Evolutionary conservation across 2,329 filamentous ascomycete species (phyloP), one percentile per base, ranked within the genome.

Genomic region (Juglanconis oblonga): DNA sequence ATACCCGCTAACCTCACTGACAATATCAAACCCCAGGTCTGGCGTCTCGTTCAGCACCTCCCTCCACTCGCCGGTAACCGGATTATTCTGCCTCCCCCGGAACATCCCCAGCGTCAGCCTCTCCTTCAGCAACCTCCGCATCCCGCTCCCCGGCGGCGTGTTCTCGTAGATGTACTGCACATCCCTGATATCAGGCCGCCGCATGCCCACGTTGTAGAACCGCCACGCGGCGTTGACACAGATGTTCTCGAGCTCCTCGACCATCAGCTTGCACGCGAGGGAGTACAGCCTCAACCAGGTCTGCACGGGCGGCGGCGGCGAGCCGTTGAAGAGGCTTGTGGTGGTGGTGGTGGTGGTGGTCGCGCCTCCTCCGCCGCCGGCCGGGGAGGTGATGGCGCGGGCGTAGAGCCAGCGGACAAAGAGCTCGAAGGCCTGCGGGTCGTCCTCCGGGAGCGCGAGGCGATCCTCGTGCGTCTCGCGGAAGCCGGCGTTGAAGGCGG

Each of bases 321-420:
- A 17, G 8, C 57, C 31, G 8, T 13, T 31, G 3, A 54, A 24
- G 54, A 57, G 8, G 9, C 6, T 5, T 11, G 40, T n/a, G 40
- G 40, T 13, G 40, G 40, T n/a, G 40, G 40, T n/a, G 8, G 40
- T n/a, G 9, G 42, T 54, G 49, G 32, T 48, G 56, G 29, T 44
- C 42, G 31, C 51, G 50, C 17, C 48, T 13, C 31, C 32, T 38
- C 31, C 44, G 17, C 50, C 8, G 32, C 11, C 33, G 44, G 55
- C 14, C 14, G 40, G 49, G 49, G 49, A 48, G 48, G 35, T 44
- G 10, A 62, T 35, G 51, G 59, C 40, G 42, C 56, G 55, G 33
- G 47, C 48, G 56, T 62, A 62, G 13, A 62, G 51, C 59, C 59
- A 62, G n/a, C 59, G 55, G 13, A 62, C 56, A n/a, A 62, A 59